Conservation (phyloP, 495 filamentous ascomycete species). For the Aspergillus panamensis region DNA sequence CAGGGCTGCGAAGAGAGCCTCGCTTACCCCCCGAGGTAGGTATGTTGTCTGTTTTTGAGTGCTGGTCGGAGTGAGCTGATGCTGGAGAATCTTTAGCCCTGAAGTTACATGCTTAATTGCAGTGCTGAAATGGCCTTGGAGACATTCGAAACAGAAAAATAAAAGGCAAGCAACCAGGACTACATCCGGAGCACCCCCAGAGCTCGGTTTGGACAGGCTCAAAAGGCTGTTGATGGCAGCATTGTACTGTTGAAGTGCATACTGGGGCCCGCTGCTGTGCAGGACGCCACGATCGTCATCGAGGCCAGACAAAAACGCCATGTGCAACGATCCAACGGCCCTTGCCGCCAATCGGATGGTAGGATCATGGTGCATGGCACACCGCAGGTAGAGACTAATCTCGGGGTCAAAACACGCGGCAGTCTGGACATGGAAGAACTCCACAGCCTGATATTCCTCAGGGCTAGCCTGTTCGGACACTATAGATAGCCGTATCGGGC, state of each 20-base stretch:
- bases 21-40: not conserved
- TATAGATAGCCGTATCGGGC: constrained; percentile 14
- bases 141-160: constrained; percentile 54
- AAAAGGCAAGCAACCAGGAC: constrained; percentile 54
- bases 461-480: constrained; percentile 12
- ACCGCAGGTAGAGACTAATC: constrained; percentile 50
- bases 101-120: constrained; percentile 47
- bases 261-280: constrained; percentile 15
- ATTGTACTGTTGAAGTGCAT: constrained; percentile 52
- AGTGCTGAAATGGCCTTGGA: constrained; percentile 44
- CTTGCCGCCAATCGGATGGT: constrained; percentile 59
- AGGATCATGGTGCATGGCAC: constrained; percentile 56
- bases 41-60: not conserved
- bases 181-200: constrained; percentile 21
- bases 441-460: constrained; percentile 52
- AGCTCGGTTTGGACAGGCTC: not conserved
- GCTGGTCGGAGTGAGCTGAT: constrained; percentile 14
- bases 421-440: constrained; percentile 58
- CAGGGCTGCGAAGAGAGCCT: not conserved
- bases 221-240: constrained; percentile 41
- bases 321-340: constrained; percentile 58
- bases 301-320: constrained; percentile 33
- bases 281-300: not conserved
- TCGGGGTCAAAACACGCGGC: constrained; percentile 53
- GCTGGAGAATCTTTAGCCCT: constrained; percentile 32